Evolutionary conservation across 768 basidiomycete species (phyloP).

Genomic region (Floccularia luteovirens): DNA sequence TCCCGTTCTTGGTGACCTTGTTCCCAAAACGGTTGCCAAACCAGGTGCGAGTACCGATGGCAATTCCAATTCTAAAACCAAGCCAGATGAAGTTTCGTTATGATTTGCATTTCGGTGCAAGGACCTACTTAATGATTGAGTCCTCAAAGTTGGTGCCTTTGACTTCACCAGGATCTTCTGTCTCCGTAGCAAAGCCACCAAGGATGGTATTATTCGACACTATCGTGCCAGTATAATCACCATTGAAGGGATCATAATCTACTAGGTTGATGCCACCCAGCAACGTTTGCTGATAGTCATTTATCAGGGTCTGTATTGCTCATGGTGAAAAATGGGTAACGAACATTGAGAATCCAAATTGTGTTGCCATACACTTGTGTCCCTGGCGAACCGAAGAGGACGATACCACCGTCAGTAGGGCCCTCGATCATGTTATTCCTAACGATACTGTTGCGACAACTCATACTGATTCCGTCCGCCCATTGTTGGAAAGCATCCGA

Average conservation of each 20-base stretch:
- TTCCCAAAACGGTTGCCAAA: constrained; percentile 48
- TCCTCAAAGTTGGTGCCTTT: constrained; percentile 51
- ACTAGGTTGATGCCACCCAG: constrained; percentile 78
- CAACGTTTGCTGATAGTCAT: constrained; percentile 43
- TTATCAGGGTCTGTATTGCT: constrained; percentile 4
- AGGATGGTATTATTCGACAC: constrained; percentile 61
- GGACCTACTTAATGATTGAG: constrained; percentile 63
- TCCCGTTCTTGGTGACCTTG: constrained; percentile 46
- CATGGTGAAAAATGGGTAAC: constrained; percentile 15
- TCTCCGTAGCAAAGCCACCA: constrained; percentile 59
- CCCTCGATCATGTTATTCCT: constrained; percentile 64
- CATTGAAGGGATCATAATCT: constrained; percentile 60
- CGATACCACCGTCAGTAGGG: constrained; percentile 76
- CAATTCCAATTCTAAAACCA: constrained; percentile 66
- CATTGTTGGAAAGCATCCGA: constrained; percentile 57
- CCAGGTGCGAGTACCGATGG: constrained; percentile 73
- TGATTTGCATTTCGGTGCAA: not conserved
- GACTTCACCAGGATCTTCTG: constrained; percentile 25
- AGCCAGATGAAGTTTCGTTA: constrained; percentile 5
- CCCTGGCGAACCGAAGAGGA: constrained; percentile 71
- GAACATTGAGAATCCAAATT: constrained; percentile 60
- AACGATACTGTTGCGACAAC: constrained; percentile 54
- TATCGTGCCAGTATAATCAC: constrained; percentile 55
- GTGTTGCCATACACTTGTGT: constrained; percentile 71
- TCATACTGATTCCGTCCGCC: constrained; percentile 79